These are phyloP conservation scores for Boehmeria nivea DNA, from an alignment of 306 rosid genomes.

Conservation along the genomic window DNA sequence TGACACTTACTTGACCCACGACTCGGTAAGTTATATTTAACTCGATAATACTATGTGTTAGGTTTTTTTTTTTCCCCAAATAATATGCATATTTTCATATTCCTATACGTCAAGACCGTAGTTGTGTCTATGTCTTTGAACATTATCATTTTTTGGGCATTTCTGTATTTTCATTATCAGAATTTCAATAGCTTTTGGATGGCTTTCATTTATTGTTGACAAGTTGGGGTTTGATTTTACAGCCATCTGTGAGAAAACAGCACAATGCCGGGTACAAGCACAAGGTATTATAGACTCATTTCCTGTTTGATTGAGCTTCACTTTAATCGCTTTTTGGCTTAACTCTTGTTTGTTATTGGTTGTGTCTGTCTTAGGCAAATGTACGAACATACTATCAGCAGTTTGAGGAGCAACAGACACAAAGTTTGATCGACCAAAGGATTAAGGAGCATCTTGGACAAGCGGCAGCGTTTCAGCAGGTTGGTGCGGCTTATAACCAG, in stretches of 20 bases:
- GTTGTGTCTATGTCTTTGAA: background rate
- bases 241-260: constrained; percentile 98
- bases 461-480: constrained; percentile 83
- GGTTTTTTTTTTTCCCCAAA: no score
- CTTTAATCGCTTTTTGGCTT: background rate
- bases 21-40: constrained; percentile 44
- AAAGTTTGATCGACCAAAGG: constrained; percentile 87
- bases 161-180: no score
- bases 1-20: constrained; percentile 82
- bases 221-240: constrained; percentile 20
- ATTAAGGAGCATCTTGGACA: constrained; percentile 97
- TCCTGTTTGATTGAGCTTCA: background rate
- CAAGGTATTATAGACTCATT: constrained; percentile 45
- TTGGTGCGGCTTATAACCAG: constrained; percentile 82
- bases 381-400: constrained; percentile 85
- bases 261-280: constrained; percentile 98
- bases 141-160: no score
- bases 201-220: background rate
- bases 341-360: background rate
- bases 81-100: background rate
- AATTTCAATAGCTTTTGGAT: background rate
- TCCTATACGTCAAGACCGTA: no score
- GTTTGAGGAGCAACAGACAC: constrained; percentile 97
- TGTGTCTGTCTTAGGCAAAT: constrained; percentile 61
- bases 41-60: no score